A percentile compares a stretch with the other conserved stretches of the same genome.
These are phyloP conservation scores for Geotrichum restrictum DNA, from an alignment of 1,139 yeast species.

Conservation along the genomic window DNA sequence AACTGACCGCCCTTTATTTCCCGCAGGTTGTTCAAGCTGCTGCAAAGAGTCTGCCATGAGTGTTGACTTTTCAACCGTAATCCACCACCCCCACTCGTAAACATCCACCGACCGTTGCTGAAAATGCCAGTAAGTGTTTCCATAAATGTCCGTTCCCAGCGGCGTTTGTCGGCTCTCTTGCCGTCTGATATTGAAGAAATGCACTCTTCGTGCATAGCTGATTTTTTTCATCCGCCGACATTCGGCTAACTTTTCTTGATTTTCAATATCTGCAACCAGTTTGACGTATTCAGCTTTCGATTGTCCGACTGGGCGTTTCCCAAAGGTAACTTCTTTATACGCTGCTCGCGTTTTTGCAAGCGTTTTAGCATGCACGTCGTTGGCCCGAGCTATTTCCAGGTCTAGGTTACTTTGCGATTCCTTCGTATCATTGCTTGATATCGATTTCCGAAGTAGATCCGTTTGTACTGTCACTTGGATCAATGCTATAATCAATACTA, in stretches of 20 bases:
- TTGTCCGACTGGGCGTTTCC: background rate
- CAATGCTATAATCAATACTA: slow-evolving; percentile 8
- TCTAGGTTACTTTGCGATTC: background rate
- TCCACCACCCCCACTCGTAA: slow-evolving; percentile 19
- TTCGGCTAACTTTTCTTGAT: slow-evolving; percentile 28
- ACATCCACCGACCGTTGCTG: slow-evolving; percentile 36
- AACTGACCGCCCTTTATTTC: too few relatives aligned
- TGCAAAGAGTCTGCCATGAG: slow-evolving; percentile 14
- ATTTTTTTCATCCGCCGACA: slow-evolving; percentile 27
- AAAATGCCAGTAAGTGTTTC: slow-evolving; percentile 40
- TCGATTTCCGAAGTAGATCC: slow-evolving; percentile 12
- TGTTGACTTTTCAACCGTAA: slow-evolving; percentile 16
- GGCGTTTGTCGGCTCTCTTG: slow-evolving; percentile 36
- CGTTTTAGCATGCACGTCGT: slow-evolving; percentile 14
- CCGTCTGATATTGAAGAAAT: slow-evolving; percentile 29
- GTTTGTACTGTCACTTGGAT: slow-evolving; percentile 16
- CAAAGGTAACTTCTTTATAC: background rate
- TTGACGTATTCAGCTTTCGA: background rate
- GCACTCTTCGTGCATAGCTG: slow-evolving; percentile 31
- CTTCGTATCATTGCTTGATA: background rate
- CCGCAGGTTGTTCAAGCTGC: background rate
- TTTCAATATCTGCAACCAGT: background rate
- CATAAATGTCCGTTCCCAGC: slow-evolving; percentile 36
- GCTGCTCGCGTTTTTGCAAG: background rate
- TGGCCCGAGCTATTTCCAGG: background rate